Base-by-base conservation (phyloP, 225 moss, liverwort and hornwort species). In the Straminergon stramineum region DNA sequence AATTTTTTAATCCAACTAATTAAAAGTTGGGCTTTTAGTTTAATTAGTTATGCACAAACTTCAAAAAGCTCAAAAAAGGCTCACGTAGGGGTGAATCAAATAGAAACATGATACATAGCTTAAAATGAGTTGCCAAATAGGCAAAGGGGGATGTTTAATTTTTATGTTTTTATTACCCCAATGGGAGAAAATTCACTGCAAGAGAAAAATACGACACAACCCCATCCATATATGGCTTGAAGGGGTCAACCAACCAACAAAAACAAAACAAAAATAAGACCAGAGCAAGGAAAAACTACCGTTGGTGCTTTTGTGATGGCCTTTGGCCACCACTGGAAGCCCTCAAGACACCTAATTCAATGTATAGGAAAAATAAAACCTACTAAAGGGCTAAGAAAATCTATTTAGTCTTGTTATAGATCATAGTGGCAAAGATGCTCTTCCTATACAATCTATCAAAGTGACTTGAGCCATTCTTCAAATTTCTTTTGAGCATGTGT, bases 401-500 rank as follows among this genome's bases (percentile, higher is more conserved):
- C 7, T 2, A 24, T 1, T 23, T 39, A 39, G 23, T n/a, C 39
- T 69, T n/a, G n/a, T 2, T 69, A 39, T 13, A 23, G 12, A 70
- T 39, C 4, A 70, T n/a, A 0, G 24, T 39, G 0, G 2, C 13
- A 24, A 70, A 70, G 24, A 70, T 39, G 39, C 7, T 21, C 1
- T 39, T 70, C 14, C 70, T 70, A 70, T 2, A 23, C 13, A 13
- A 70, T 5, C 13, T 39, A 23, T 5, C 1, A 23, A 0, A 37
- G 13, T 39, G 2, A 70, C n/a, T n/a, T 70, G 70, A 39, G 6
- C 2, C 1, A 3, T 4, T 14, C 14, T n/a, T 22, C 2, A 39
- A 0, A 7, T 13, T 13, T 22, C 7, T 24, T n/a, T 23, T 39
- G 7, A 14, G 14, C 6, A 70, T 1, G 0, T 24, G 5, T 7